These are phyloP conservation scores for Kodamaea lidongshanica DNA, from an alignment of 805 yeast genomes.

Conservation along the genomic window DNA sequence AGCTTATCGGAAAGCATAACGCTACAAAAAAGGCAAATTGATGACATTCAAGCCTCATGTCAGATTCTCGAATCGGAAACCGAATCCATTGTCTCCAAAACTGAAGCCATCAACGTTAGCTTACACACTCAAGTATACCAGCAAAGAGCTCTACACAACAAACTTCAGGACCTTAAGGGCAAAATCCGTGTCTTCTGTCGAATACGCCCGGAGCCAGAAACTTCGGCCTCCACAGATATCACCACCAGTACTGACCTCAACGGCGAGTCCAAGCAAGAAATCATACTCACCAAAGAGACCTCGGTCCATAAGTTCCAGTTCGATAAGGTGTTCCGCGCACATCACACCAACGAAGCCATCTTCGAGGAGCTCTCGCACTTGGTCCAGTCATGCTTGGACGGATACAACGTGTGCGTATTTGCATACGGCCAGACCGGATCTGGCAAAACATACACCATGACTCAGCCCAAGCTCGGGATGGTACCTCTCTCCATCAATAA, in stretches of 20 bases:
- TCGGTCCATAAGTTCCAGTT: slow-evolving; percentile 47
- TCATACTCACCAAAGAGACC: slow-evolving; percentile 21
- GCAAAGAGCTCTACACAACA: slow-evolving; percentile 48
- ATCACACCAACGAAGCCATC: slow-evolving; percentile 51
- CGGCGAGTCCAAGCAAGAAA: slow-evolving; percentile 31
- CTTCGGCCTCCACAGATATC: not conserved
- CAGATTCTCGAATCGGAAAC: too few species aligned
- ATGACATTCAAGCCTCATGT: too few species aligned
- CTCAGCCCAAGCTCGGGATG: slow-evolving; percentile 63
- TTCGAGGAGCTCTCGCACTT: slow-evolving; percentile 83
- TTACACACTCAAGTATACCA: slow-evolving; percentile 11
- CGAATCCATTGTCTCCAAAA: too few species aligned
- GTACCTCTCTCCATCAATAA: slow-evolving; percentile 70
- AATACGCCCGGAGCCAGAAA: slow-evolving; percentile 51
- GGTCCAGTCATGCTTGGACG: slow-evolving; percentile 74
- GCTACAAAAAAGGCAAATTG: too few species aligned
- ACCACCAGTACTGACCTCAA: slow-evolving; percentile 16
- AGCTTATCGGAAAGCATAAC: too few species aligned
- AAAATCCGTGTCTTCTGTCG: slow-evolving; percentile 89
- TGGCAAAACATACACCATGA: slow-evolving; percentile 92
- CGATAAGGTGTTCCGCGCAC: slow-evolving; percentile 67
- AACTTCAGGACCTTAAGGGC: slow-evolving; percentile 81
- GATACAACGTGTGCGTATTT: slow-evolving; percentile 85
- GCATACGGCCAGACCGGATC: slow-evolving; percentile 96
- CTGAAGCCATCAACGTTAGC: too few species aligned